Evolutionary conservation across 2,329 filamentous ascomycete species (phyloP).

Genomic region (Aquanectria penicillioides): DNA sequence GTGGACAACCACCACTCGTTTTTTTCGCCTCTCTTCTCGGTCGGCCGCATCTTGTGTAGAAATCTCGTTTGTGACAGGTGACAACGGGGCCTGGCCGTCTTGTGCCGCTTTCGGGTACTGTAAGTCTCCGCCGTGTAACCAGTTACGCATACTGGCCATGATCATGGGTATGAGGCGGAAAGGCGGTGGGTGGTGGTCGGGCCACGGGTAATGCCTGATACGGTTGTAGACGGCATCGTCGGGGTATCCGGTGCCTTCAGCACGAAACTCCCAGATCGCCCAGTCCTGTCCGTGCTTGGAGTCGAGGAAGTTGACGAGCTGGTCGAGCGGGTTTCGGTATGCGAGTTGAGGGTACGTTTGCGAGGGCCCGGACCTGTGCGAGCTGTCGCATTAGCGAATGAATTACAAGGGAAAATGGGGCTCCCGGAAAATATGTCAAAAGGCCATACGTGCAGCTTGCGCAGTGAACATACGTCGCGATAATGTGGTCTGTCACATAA

Average conservation of each 20-base stretch:
- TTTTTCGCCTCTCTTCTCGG: slow-evolving; percentile 48
- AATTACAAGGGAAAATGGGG: neutral
- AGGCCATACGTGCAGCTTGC: neutral
- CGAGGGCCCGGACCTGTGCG: slow-evolving; percentile 82
- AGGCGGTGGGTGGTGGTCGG: slow-evolving; percentile 95
- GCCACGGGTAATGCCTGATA: slow-evolving; percentile 93
- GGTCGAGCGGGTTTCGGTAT: slow-evolving; percentile 92
- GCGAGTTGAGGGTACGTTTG: slow-evolving; percentile 90
- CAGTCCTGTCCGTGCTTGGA: slow-evolving; percentile 83
- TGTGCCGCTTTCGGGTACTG: too few species aligned
- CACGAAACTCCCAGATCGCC: slow-evolving; percentile 98
- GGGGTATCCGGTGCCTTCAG: slow-evolving; percentile 94
- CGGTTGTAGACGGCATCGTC: slow-evolving; percentile 88
- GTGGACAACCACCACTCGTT: slow-evolving; percentile 87
- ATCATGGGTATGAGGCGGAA: slow-evolving; percentile 90
- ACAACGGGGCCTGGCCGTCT: slow-evolving; percentile 27
- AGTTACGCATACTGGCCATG: slow-evolving; percentile 91
- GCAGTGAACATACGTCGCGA: slow-evolving; percentile 62
- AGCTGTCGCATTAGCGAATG: slow-evolving; percentile 22
- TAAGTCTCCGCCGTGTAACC: slow-evolving; percentile 69
- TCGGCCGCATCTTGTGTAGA: slow-evolving; percentile 35
- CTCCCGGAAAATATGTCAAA: neutral
- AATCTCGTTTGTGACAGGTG: slow-evolving; percentile 12
- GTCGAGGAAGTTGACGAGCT: slow-evolving; percentile 89
- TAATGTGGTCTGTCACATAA: slow-evolving; percentile 88